These are phyloP conservation scores for Trichoderma koningiopsis DNA, from an alignment of 2,329 filamentous ascomycete species.

Conservation along the genomic window DNA sequence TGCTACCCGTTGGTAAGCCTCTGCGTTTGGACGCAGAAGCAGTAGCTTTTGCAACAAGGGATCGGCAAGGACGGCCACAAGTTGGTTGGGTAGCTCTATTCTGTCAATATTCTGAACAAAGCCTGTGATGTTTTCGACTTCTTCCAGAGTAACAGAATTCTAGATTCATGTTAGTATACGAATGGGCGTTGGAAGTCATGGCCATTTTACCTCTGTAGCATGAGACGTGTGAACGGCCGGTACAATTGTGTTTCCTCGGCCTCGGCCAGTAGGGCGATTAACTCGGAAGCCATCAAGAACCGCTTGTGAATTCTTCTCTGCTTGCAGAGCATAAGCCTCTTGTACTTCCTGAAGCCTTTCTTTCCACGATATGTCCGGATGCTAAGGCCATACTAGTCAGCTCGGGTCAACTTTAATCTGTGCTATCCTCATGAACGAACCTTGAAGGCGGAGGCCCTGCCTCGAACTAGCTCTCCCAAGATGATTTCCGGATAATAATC, in stretches of 20 bases:
- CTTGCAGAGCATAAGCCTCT: slow-evolving; percentile 54
- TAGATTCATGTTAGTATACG: slow-evolving; percentile 36
- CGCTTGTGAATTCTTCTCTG: slow-evolving; percentile 40
- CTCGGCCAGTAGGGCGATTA: slow-evolving; percentile 47
- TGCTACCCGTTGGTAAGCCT: slow-evolving; percentile 54
- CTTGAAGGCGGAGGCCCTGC: slow-evolving; percentile 64
- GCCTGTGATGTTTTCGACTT: slow-evolving; percentile 70
- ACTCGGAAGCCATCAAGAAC: slow-evolving; percentile 63
- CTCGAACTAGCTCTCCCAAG: slow-evolving; percentile 66
- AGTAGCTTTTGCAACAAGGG: slow-evolving; percentile 78
- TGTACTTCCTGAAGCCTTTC: slow-evolving; percentile 69
- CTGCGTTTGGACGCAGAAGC: slow-evolving; percentile 60
- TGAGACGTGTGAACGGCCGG: slow-evolving; percentile 75
- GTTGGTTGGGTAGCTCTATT: slow-evolving; percentile 79
- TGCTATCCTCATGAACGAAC: slow-evolving; percentile 36
- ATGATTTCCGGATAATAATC: slow-evolving; percentile 91
- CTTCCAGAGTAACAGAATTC: slow-evolving; percentile 70
- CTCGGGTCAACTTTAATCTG: neutral
- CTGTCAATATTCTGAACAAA: slow-evolving; percentile 75
- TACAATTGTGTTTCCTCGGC: slow-evolving; percentile 47
- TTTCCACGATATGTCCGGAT: slow-evolving; percentile 77
- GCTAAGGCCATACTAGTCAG: slow-evolving; percentile 45
- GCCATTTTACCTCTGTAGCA: slow-evolving; percentile 61
- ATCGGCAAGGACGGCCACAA: slow-evolving; percentile 75
- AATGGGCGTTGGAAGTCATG: neutral